Evolutionary conservation across 2,329 filamentous ascomycete species (phyloP), one percentile per base, ranked within the genome.

Genomic region (Aaosphaeria arxii): DNA sequence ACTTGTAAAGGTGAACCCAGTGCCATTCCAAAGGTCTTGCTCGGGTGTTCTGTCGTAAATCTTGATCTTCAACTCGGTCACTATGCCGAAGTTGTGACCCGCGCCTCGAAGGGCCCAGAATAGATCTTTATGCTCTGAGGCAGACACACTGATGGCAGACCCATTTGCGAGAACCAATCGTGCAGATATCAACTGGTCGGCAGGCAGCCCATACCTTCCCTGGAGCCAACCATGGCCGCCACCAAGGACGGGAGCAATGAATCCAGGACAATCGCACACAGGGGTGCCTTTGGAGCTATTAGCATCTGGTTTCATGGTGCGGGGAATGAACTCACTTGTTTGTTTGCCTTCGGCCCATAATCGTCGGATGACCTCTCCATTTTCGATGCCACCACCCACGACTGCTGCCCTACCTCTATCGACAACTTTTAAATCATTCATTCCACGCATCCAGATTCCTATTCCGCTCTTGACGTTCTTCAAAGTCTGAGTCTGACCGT

Each of bases 211-310:
- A 42, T 81, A 70, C 13, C 70, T 65, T 0, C 79, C 77, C 43
- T 75, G 76, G 9, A 84, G 65, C 66, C 76, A 75, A 4, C 82
- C 80, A 53, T 80, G 81, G 0, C 82, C 82, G 29, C 81, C 81
- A 7, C 80, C 80, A 1, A 85, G 70, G 0, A 77, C 76, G 5
- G 84, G 71, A 0, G 78, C 81, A 1, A 80, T 78, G 11, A 84
- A 77, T 3, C 82, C 81, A 11, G 57, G 56, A 24, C 62, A 65
- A 33, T 56, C 61, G 38, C 58, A 63, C 9, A 46, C 53, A 2
- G 50, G 53, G 1, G 54, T 59, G 35, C 48, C 51, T 30, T 53
- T 52, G 44, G 28, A 4, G 7, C 43, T 7, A 47, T 41, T 44
- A 30, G 24, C 6, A 11, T 4, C 31, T 24, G 17, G 17, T 24